These are phyloP conservation scores for Apiospora malaysiana DNA, from an alignment of 2,329 filamentous ascomycete genomes.

Conservation along the genomic window DNA sequence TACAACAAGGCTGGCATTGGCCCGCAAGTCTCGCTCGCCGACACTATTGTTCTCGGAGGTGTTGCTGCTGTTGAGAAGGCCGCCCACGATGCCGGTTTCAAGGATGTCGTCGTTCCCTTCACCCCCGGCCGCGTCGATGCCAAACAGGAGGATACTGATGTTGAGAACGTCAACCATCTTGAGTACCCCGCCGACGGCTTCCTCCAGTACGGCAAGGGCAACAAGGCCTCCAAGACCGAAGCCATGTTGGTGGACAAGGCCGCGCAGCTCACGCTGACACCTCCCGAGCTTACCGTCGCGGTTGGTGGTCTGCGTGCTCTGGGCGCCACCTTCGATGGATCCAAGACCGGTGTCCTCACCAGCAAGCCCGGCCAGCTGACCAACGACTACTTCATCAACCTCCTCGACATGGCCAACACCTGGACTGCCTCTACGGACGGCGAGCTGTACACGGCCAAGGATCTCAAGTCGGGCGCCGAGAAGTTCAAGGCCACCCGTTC, in stretches of 20 bases:
- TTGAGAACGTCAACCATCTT: slow-evolving; percentile 66
- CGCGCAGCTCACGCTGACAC: slow-evolving; percentile 71
- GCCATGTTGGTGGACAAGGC: slow-evolving; percentile 75
- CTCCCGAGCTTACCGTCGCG: slow-evolving; percentile 73
- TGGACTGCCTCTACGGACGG: slow-evolving; percentile 64
- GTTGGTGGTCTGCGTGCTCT: slow-evolving; percentile 75
- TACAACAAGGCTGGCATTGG: slow-evolving; percentile 62
- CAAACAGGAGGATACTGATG: slow-evolving; percentile 73
- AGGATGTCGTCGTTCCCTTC: slow-evolving; percentile 68
- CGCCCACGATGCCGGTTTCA: slow-evolving; percentile 51
- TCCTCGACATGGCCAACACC: slow-evolving; percentile 69
- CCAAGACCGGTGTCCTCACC: slow-evolving; percentile 71
- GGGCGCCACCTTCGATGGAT: slow-evolving; percentile 74
- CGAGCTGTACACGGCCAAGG: slow-evolving; percentile 67
- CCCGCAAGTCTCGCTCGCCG: slow-evolving; percentile 80
- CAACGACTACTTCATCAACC: slow-evolving; percentile 84
- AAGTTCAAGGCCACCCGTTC: slow-evolving; percentile 74
- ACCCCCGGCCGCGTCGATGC: slow-evolving; percentile 75
- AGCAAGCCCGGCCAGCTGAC: slow-evolving; percentile 70
- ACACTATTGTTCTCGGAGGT: slow-evolving; percentile 79
- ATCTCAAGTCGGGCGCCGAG: slow-evolving; percentile 68
- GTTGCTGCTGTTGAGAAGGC: slow-evolving; percentile 75
- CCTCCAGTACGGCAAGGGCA: slow-evolving; percentile 76
- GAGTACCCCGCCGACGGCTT: slow-evolving; percentile 77
- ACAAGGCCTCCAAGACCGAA: slow-evolving; percentile 66